Base-by-base conservation (phyloP, 2,329 filamentous ascomycete species). In the Canariomyces notabilis region DNA sequence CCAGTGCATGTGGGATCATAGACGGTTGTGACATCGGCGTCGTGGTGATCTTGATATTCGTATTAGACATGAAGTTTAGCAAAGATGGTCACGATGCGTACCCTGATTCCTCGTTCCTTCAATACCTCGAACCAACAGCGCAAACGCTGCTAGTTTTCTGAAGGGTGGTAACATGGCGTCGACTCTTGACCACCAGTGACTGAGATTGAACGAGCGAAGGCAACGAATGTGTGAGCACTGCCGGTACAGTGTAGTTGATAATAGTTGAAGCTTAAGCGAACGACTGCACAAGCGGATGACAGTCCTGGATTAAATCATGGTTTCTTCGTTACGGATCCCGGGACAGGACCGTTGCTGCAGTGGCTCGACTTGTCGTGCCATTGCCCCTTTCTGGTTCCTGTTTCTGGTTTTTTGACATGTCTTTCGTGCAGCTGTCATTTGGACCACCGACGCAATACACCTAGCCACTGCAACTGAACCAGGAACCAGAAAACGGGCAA, bases 181-280 rank as follows among this genome's bases (percentile, higher is more conserved):
- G 33, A 44, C 36, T 50, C 20, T 48, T 35, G 37, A 51, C 41
- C 42, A 48, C 50, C 33, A 48, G 42, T 20, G 46, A 48, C 20
- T 42, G 16, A n/a, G 14, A 14, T 38, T 48, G 34, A 59, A 54
- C 57, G 56, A 59, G 48, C 16, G 57, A 57, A 49, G 23, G 37
- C 42, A 56, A 53, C 52, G 48, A 58, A 31, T 45, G 48, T 53
- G 38, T 33, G 8, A 42, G 42, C 38, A 21, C 23, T 18, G 18
- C 33, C 12, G 16, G 35, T 46, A 42, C 21, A 33, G 37, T 21
- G 33, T 19, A 16, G 36, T 21, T 11, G 37, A 20, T 37, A 34
- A 32, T 26, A 6, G 22, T 26, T 20, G 22, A 21, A 21, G n/a
- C 37, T 14, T 42, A 21, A 21, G 19, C 19, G 18, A 52, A n/a